Evolutionary conservation across 2,329 filamentous ascomycete genomes (phyloP), one percentile per base, ranked within the genome.

Genomic region (Colletotrichum incanum): DNA sequence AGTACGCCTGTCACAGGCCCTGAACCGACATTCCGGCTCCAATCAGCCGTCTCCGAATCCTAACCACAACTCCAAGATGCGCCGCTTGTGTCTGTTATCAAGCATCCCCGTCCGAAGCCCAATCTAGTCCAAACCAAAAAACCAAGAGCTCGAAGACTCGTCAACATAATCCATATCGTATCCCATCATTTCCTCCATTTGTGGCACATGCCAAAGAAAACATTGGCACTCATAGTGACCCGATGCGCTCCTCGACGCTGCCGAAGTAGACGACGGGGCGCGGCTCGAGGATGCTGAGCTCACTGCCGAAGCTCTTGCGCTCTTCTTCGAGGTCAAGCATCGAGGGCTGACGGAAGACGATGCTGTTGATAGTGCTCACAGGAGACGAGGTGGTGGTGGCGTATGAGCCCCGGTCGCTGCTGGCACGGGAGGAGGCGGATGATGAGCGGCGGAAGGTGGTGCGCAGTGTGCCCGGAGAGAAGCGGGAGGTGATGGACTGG

Each of bases 181-280:
- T 50, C 26, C 12, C 34, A 26, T 47, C 52, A n/a, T 28, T 5
- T 56, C 41, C 18, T 58, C 50, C 50, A 28, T 49, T 54, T 34
- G 31, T 69, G 18, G n/a, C 43, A 63, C 47, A 58, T 54, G 37
- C 23, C 50, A 31, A 31, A 20, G n/a, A 58, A 11, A 58, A 11
- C 18, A 7, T 5, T 39, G n/a, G 37, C 18, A 16, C 61, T 45
- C 45, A 69, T 18, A 60, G 28, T 20, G 65, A 69, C 26, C 83
- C 82, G 78, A 91, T 89, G 64, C 89, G 85, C 82, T 91, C 90
- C 80, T 91, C 90, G 59, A 92, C 79, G 49, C 90, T 88, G 74
- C 87, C 88, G 86, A 89, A 92, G 81, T 90, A 91, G 65, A 91
- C 88, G 45, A 91, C 84, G 14, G 90, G 90, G 54, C 90, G 82